phyloP scores from a whole-genome alignment of 2,329 filamentous ascomycete species.

The Onygena corvina region DNA sequence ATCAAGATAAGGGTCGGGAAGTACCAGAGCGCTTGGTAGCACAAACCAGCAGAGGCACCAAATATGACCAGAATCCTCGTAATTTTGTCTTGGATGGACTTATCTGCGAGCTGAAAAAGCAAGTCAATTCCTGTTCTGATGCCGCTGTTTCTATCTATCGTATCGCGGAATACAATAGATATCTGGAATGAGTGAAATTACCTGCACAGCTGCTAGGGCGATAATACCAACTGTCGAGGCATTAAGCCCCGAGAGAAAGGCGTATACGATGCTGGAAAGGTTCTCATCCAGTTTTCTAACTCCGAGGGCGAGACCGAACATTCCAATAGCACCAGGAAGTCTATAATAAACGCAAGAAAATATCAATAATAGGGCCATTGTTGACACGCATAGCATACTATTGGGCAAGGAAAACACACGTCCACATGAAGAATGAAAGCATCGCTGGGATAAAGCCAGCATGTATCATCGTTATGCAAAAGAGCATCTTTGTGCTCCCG shows the following conservation, averaged over 20 bases:
- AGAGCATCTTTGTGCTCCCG: slow-evolving; percentile 58
- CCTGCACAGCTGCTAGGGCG: slow-evolving; percentile 52
- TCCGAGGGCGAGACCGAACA: slow-evolving; percentile 56
- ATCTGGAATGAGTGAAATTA: slow-evolving; percentile 5
- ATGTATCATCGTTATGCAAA: slow-evolving; percentile 54
- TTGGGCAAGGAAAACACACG: slow-evolving; percentile 29
- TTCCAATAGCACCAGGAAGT: slow-evolving; percentile 57
- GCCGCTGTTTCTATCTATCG: too few relatives aligned
- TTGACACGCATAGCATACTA: neutral
- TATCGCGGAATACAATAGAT: neutral
- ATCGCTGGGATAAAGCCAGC: slow-evolving; percentile 48
- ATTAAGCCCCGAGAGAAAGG: slow-evolving; percentile 59
- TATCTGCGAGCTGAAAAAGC: slow-evolving; percentile 48
- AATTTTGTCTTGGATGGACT: slow-evolving; percentile 53
- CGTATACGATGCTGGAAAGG: slow-evolving; percentile 53
- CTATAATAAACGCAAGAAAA: slow-evolving; percentile 24
- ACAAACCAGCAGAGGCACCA: slow-evolving; percentile 50
- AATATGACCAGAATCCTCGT: slow-evolving; percentile 54
- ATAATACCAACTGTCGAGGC: slow-evolving; percentile 61
- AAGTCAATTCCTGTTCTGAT: slow-evolving; percentile 7
- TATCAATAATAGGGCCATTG: slow-evolving; percentile 3
- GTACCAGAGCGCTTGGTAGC: slow-evolving; percentile 65
- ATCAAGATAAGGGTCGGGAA: slow-evolving; percentile 53
- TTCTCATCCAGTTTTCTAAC: slow-evolving; percentile 48
- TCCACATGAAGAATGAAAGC: slow-evolving; percentile 53